phyloP scores from a whole-genome alignment of 352 stramenopile species.

The Pythium phragmitis region DNA sequence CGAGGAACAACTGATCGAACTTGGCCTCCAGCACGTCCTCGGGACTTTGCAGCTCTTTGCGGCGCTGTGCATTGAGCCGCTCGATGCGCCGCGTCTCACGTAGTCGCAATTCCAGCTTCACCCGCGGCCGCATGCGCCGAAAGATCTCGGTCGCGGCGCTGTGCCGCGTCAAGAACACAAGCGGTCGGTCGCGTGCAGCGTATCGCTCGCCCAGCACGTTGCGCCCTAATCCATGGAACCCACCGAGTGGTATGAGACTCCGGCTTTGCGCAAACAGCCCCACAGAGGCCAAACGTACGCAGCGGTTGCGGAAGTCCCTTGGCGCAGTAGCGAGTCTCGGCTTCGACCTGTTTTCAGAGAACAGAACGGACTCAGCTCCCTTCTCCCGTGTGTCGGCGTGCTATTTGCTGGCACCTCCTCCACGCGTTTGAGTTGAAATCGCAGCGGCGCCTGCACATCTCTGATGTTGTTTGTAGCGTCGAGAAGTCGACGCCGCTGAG shows the following conservation, averaged over 20 bases:
- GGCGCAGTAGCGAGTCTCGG: slow-evolving; percentile 28
- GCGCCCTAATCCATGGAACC: slow-evolving; percentile 8
- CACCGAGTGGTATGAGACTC: background rate
- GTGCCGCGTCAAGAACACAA: slow-evolving; percentile 16
- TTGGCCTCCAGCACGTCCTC: slow-evolving; percentile 18
- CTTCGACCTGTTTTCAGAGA: slow-evolving; percentile 11
- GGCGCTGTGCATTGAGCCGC: slow-evolving; percentile 24
- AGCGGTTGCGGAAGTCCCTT: slow-evolving; percentile 23
- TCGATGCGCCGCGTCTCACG: slow-evolving; percentile 29
- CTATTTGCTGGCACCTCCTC: background rate
- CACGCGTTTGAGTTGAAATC: background rate
- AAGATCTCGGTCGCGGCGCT: slow-evolving; percentile 20
- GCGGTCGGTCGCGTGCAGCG: slow-evolving; percentile 12
- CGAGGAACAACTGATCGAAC: slow-evolving; percentile 5
- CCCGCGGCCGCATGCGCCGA: slow-evolving; percentile 20
- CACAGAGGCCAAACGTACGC: slow-evolving; percentile 17
- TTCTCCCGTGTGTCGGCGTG: background rate
- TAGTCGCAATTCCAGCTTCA: slow-evolving; percentile 22
- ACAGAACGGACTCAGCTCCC: background rate
- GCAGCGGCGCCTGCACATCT: background rate
- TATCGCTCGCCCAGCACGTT: slow-evolving; percentile 34
- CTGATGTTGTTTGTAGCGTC: background rate
- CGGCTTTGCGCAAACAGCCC: background rate
- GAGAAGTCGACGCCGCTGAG: background rate
- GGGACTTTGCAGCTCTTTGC: slow-evolving; percentile 10